Base-by-base conservation (phyloP, 306 rosid genomes). In the Alnus rubra region DNA sequence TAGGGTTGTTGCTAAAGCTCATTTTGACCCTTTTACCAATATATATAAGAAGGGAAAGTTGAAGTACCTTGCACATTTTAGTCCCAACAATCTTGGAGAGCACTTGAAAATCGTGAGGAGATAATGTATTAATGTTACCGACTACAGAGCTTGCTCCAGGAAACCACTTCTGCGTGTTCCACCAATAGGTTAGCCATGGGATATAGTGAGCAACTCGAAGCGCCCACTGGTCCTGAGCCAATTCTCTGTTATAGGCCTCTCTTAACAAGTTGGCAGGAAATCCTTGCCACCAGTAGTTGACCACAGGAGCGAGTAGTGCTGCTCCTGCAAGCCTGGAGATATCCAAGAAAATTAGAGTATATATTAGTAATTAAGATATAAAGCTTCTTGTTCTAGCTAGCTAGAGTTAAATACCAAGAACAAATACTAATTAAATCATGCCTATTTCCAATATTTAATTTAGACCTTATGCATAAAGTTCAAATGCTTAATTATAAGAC, bases 111-210 rank as follows among this genome's bases (percentile, higher is more conserved):
- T 90, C 91, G 65, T 85, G 88, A 31, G 6, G 55, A 6, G 90
- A 82, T 68, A 88, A 79, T 50, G 81, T 1, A 9, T 76, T 42
- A 42, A 42, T 74, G 68, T 79, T 88, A 14, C 1, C 3, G 12
- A 51, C 39, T 1, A 77, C 68, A 48, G 72, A 84, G 49, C 88
- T 88, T 52, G 81, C 78, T 28, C 81, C 19, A 10, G 92, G 91
- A 74, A 90, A 90, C 74, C 84, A 79, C 0, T 86, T 86, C 75
- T 87, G 90, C 62, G 86, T 90, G 47, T 82, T 68, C 94, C 91
- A 88, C 90, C 90, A 90, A n/a, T 79, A 76, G 28, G 83, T 84
- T 45, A 86, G 85, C 91, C 86, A 82, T 33, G 90, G 94, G 1
- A 77, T 2, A 51, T 88, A 71, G 58, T 90, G 94, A 80, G 85